A percentile compares a stretch with the other conserved stretches of the same genome.
phyloP scores from a whole-genome alignment of 306 rosid genomes.

The Hippophae rhamnoides region DNA sequence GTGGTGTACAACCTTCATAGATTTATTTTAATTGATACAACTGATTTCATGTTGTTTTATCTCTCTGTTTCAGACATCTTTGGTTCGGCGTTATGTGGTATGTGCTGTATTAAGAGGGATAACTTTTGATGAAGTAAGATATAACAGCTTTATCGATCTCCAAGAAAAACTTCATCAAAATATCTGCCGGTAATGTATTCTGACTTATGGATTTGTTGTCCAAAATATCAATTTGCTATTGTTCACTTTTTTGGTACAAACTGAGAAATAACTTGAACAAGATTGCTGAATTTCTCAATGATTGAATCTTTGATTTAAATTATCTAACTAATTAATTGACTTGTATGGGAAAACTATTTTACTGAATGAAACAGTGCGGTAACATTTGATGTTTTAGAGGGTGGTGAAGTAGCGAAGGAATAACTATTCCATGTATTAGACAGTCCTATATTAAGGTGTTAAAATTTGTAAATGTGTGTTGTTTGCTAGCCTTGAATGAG shows the following conservation, averaged over 20 bases:
- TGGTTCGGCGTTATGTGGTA: conserved; percentile 62
- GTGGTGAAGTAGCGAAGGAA: no score
- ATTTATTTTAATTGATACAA: background rate
- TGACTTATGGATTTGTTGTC: conserved; percentile 1
- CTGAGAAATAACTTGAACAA: background rate
- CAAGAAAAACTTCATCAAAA: conserved; percentile 97
- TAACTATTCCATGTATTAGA: no score
- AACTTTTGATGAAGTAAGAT: conserved; percentile 59
- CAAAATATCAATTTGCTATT: conserved; percentile 3
- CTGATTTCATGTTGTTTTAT: conserved; percentile 5
- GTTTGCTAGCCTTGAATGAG: no score
- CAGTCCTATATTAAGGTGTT: no score
- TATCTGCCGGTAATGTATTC: conserved; percentile 70
- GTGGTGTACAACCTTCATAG: background rate
- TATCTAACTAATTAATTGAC: no score
- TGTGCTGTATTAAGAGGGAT: conserved; percentile 84
- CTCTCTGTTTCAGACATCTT: conserved; percentile 47
- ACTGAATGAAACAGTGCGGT: no score
- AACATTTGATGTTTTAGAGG: no score
- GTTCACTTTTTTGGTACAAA: background rate
- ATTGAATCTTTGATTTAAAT: background rate
- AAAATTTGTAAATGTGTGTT: no score
- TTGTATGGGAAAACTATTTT: no score
- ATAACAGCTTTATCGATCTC: conserved; percentile 87
- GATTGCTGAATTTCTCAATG: background rate